Conservation (phyloP, 1,284 basidiomycete species). For the Trametes hirsuta region DNA sequence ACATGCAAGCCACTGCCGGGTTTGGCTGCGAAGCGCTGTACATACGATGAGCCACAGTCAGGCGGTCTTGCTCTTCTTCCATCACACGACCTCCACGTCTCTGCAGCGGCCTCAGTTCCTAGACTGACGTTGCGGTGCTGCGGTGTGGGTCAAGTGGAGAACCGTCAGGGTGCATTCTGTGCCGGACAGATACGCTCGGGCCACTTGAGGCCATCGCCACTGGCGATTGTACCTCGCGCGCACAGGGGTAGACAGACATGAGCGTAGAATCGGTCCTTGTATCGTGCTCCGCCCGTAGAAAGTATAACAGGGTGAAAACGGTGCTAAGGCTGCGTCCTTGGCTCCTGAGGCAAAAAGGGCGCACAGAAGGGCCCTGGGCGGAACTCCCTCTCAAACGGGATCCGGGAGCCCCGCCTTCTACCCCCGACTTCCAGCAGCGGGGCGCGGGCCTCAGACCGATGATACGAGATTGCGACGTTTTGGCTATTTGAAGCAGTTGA, state of each 20-base stretch:
- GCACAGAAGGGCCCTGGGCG: background rate
- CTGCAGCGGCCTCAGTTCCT: background rate
- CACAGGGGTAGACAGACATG: background rate
- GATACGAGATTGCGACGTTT: too few relatives aligned
- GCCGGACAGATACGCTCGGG: too few relatives aligned
- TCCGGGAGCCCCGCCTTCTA: too few relatives aligned
- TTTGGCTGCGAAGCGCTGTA: too few relatives aligned
- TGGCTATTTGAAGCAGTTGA: too few relatives aligned
- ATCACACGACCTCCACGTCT: background rate
- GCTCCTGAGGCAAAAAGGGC: background rate
- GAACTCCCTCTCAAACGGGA: too few relatives aligned
- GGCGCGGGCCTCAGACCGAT: too few relatives aligned
- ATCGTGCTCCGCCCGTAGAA: background rate
- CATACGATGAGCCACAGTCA: too few relatives aligned
- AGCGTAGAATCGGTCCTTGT: background rate
- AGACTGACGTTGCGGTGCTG: background rate
- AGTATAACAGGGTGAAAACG: background rate
- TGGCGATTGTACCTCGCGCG: background rate
- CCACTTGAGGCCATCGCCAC: background rate
- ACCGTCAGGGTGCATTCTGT: background rate
- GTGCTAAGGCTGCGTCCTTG: too few relatives aligned
- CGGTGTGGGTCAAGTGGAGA: background rate
- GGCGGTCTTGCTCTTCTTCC: too few relatives aligned
- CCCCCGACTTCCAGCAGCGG: too few relatives aligned
- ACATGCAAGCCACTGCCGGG: too few relatives aligned